These are phyloP conservation scores for Earliella scabrosa DNA, from an alignment of 1,284 basidiomycete species.

Conservation along the genomic window DNA sequence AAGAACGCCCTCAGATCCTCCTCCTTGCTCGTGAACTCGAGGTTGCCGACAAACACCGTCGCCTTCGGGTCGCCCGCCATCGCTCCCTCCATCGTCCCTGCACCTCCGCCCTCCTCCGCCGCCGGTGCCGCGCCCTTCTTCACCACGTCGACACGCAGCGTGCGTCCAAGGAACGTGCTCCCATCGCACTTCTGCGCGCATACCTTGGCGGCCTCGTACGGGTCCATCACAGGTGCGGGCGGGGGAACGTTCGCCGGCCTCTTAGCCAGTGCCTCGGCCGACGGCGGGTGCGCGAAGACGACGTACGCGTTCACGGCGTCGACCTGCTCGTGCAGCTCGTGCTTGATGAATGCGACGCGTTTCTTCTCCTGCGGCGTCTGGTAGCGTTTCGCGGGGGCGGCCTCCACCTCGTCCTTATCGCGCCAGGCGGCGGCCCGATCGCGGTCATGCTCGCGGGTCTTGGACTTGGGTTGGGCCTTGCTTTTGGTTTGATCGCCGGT, in stretches of 20 bases:
- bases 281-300: constrained; percentile 78
- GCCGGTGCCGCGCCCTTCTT: constrained; percentile 41
- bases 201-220: constrained; percentile 71
- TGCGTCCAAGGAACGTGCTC: constrained; percentile 74
- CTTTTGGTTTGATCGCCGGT: constrained; percentile 39
- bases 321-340: constrained; percentile 78
- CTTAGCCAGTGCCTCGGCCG: constrained; percentile 29
- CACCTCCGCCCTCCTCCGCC: constrained; percentile 4
- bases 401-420: constrained; percentile 44
- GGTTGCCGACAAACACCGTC: constrained; percentile 89
- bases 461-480: constrained; percentile 38
- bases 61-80: constrained; percentile 70
- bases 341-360: constrained; percentile 93
- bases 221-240: constrained; percentile 59
- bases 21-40: constrained; percentile 93
- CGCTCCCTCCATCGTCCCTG: constrained; percentile 1
- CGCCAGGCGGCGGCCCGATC: constrained; percentile 76
- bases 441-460: constrained; percentile 53
- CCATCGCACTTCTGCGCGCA: constrained; percentile 73
- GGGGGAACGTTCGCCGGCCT: constrained; percentile 62
- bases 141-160: constrained; percentile 76
- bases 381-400: constrained; percentile 56
- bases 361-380: constrained; percentile 90
- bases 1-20: constrained; percentile 90
- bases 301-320: constrained; percentile 84